These are phyloP conservation scores for Apostasia ramifera DNA, from an alignment of 106 monocot species.

Conservation along the genomic window DNA sequence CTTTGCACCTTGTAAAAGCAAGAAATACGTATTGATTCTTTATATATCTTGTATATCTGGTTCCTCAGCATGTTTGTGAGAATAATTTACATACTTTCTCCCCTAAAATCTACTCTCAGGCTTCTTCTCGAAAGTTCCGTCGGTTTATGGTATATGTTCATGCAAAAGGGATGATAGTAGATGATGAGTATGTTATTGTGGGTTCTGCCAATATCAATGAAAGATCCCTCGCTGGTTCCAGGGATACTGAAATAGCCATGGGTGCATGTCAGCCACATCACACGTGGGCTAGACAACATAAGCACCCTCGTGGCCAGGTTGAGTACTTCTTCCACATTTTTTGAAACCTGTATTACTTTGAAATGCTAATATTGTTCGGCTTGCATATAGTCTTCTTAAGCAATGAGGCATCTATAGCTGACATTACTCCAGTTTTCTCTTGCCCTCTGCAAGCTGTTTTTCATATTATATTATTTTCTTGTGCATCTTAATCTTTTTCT, in stretches of 20 bases:
- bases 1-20: too few species aligned
- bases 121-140: constrained; percentile 31
- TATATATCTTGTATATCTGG: too few species aligned
- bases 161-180: constrained; percentile 86
- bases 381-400: background rate
- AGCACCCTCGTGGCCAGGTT: constrained; percentile 75
- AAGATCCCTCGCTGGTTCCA: constrained; percentile 64
- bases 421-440: too few species aligned
- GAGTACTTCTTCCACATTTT: background rate
- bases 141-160: constrained; percentile 94
- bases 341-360: background rate
- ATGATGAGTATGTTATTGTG: constrained; percentile 80
- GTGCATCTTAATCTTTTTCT: too few species aligned
- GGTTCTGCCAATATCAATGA: constrained; percentile 91
- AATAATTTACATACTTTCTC: too few species aligned
- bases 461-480: too few species aligned
- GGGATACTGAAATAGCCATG: constrained; percentile 90
- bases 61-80: too few species aligned
- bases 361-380: background rate
- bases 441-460: too few species aligned
- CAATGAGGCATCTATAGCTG: background rate
- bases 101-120: constrained; percentile 17
- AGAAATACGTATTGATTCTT: too few species aligned
- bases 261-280: constrained; percentile 73
- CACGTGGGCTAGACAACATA: constrained; percentile 36